Evolutionary conservation across 495 filamentous ascomycete genomes (phyloP).

Genomic region (Neurospora terricola): DNA sequence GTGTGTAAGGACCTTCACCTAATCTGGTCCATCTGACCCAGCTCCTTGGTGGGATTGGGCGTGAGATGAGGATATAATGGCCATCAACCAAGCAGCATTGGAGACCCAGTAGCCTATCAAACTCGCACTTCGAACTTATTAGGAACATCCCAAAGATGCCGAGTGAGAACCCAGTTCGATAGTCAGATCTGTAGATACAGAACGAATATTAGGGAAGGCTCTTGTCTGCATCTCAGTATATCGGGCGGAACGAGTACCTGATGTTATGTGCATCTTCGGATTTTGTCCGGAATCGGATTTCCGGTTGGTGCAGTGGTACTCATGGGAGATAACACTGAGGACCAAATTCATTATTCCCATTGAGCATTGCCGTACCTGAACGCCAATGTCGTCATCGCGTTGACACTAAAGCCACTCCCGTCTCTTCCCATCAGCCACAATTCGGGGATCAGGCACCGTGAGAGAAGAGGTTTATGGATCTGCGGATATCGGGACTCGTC

Average conservation of each 20-base stretch:
- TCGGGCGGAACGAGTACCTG: background rate
- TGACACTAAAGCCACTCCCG: background rate
- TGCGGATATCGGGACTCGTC: background rate
- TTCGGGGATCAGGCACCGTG: background rate
- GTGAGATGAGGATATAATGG: background rate
- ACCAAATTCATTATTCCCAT: background rate
- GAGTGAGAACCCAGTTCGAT: background rate
- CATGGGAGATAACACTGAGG: background rate
- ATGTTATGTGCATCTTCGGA: background rate
- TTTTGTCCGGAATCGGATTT: background rate
- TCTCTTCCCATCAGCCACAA: background rate
- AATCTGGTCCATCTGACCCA: background rate
- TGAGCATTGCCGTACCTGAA: background rate
- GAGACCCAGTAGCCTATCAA: no score
- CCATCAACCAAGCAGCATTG: background rate
- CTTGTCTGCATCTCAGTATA: background rate
- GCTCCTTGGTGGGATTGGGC: background rate
- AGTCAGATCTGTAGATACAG: background rate
- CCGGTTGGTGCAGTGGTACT: background rate
- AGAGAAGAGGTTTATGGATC: background rate
- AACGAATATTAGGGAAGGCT: background rate
- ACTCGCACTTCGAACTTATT: background rate
- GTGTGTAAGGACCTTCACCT: background rate
- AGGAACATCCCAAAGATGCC: background rate
- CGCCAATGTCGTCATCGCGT: background rate